Evolutionary conservation across 495 filamentous ascomycete genomes (phyloP), one percentile per base, ranked within the genome.

Genomic region (Thozetella sp.): DNA sequence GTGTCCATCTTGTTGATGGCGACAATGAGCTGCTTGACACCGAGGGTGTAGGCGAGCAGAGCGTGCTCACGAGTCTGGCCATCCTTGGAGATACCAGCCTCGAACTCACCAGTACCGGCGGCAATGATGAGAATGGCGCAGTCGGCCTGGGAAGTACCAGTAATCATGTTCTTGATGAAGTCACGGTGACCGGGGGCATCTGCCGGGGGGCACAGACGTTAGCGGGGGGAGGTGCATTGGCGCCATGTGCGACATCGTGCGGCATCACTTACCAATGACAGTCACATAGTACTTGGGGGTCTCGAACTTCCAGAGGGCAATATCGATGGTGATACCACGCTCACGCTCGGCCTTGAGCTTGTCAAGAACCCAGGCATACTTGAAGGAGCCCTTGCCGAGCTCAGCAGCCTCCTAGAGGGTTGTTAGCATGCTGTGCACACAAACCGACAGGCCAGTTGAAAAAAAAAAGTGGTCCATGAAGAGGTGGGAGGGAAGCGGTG

Each of bases 111-210:
- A 91, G 93, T 97, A 83, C 95, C 95, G 73, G 95, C 93, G 71
- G 94, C 95, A 83, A 99, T 99, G 85, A 99, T 98, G 87, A 99
- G 94, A 81, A 99, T 91, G 72, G 96, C 95, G 83, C 93, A 98
- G 76, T 99, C 95, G 73, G 96, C 96, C 87, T 97, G 95, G 76
- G 95, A 98, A 72, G 95, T 98, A 91, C 95, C 95, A 84, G 95
- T 98, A 86, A 98, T 99, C 95, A 99, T 99, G 91, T 97, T 97
- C 95, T 99, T 99, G 91, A 99, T 99, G 86, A 99, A 99, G 77
- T 99, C 95, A 92, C 95, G 95, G 83, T 99, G 95, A 82, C 95
- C 95, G 72, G 95, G 95, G 83, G 95, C 95, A 79, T 99, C 93
- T 93, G 70, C 34, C 63, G 51, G 37, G 2, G 19, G 56, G 63